A percentile compares a stretch with the other conserved stretches of the same genome.
These are phyloP conservation scores for Phytopythium cucurbitacearum DNA, from an alignment of 352 stramenopile species.

Conservation along the genomic window DNA sequence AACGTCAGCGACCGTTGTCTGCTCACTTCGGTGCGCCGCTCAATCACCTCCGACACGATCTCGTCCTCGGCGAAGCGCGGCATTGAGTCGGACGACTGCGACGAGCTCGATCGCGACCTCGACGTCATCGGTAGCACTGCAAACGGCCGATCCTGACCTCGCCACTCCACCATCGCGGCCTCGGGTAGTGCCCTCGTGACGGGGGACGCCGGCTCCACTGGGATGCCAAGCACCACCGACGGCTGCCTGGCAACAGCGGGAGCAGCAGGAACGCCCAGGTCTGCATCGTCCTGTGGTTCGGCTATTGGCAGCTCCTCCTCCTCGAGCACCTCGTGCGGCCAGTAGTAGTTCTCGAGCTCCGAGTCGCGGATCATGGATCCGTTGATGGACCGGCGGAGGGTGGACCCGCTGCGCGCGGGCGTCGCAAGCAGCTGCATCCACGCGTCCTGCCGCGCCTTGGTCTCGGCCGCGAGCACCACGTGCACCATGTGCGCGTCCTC, in stretches of 20 bases:
- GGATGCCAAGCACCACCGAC: too few species aligned
- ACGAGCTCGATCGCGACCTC: too few species aligned
- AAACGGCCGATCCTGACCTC: too few species aligned
- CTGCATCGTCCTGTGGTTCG: constrained; percentile 3
- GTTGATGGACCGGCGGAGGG: constrained; percentile 9
- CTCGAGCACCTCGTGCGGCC: constrained; percentile 20
- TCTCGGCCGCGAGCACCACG: constrained; percentile 38
- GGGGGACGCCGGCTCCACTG: too few species aligned
- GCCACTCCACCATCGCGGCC: too few species aligned
- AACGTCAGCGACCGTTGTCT: too few species aligned
- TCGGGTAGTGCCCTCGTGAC: too few species aligned
- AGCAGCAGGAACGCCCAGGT: constrained; percentile 37
- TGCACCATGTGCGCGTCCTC: constrained; percentile 28
- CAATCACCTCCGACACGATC: too few species aligned
- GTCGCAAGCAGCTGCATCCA: constrained; percentile 28
- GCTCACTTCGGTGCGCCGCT: too few species aligned
- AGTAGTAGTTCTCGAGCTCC: constrained; percentile 27
- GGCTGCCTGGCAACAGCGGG: constrained; percentile 14
- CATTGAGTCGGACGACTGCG: too few species aligned
- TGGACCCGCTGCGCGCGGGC: constrained; percentile 10
- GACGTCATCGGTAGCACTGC: too few species aligned
- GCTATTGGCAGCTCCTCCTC: constrained; percentile 9
- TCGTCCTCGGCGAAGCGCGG: too few species aligned
- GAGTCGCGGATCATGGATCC: constrained; percentile 1
- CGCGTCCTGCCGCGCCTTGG: constrained; percentile 14